Base-by-base conservation (phyloP, 306 rosid species). In the Cicer bijugum region DNA sequence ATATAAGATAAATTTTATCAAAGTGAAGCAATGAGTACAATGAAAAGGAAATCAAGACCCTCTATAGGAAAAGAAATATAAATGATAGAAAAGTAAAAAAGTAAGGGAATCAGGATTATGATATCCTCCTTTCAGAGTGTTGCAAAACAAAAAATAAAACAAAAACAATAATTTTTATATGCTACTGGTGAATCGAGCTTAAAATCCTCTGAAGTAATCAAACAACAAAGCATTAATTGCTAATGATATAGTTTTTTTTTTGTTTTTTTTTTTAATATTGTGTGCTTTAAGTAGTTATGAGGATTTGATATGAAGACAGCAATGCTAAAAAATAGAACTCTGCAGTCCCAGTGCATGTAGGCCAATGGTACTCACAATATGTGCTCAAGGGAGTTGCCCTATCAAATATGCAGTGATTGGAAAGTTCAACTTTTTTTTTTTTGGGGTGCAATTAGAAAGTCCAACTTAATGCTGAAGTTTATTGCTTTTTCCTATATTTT, bases 41-140 rank as follows among this genome's bases (percentile, higher is more conserved):
- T 67, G 71, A 69, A 69, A 77, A 65, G 28, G 56, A 61, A 69
- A 67, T 43, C 15, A 14, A 48, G 37, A 19, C 60, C 40, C 65
- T 28, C 35, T 6, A n/a, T 4, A 61, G 76, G 60, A 38, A 69
- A 58, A 69, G 12, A 69, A 9, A 43, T 8, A 52, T 33, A 44
- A 42, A 17, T 51, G 38, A 57, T 15, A 8, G 39, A 56, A 33
- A 57, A 76, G 15, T 37, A 43, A 44, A 58, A 47, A 59, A 19
- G 17, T 46, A 59, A 19, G 12, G 45, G 57, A 58, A 43, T 43
- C 76, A 43, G 50, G 50, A 77, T 58, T 57, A 59, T 45, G 35
- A 58, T 69, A 68, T 46, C 45, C 43, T 37, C 62, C 50, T 59
- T 51, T 19, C 64, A 61, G 69, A 57, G 58, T 47, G 52, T 57